Conservation (phyloP, 768 basidiomycete genomes). For the Trametes maxima region DNA sequence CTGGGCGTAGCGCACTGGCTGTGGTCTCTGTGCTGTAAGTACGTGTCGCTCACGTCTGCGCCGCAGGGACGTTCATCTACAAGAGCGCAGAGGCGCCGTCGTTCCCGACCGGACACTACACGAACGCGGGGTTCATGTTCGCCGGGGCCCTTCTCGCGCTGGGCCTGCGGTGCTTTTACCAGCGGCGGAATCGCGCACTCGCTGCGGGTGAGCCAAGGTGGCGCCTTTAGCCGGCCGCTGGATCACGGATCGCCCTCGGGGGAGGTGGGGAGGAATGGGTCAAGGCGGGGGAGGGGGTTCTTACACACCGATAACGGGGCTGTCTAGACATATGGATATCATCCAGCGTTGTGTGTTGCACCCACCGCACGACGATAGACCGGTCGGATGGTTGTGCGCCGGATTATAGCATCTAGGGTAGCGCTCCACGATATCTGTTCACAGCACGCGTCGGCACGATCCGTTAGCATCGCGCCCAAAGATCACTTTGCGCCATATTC, state of each 20-base stretch:
- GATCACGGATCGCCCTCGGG: not conserved
- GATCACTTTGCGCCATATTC: too few species aligned
- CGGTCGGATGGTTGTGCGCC: too few species aligned
- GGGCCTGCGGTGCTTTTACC: slow-evolving; percentile 24
- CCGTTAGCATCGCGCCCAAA: too few species aligned
- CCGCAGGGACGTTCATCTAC: slow-evolving; percentile 32
- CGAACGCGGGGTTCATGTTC: slow-evolving; percentile 38
- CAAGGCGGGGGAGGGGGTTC: too few species aligned
- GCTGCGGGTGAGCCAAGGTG: slow-evolving; percentile 23
- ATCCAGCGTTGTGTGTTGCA: too few species aligned
- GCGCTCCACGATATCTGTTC: too few species aligned
- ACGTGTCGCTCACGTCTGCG: not conserved
- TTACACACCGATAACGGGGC: too few species aligned
- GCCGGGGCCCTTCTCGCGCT: slow-evolving; percentile 23
- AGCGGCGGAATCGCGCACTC: slow-evolving; percentile 23
- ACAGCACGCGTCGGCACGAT: too few species aligned
- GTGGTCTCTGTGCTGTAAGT: not conserved
- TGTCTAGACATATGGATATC: too few species aligned
- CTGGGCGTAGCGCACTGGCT: not conserved
- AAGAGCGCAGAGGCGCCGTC: slow-evolving; percentile 34
- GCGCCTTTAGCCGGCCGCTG: slow-evolving; percentile 24
- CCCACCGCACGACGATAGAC: too few species aligned
- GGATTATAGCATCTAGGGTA: too few species aligned
- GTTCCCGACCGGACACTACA: slow-evolving; percentile 41
- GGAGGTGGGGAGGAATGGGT: too few species aligned